Evolutionary conservation across 2,329 filamentous ascomycete species (phyloP), one percentile per base, ranked within the genome.

Genomic region (Neocatenulostroma microsporum): DNA sequence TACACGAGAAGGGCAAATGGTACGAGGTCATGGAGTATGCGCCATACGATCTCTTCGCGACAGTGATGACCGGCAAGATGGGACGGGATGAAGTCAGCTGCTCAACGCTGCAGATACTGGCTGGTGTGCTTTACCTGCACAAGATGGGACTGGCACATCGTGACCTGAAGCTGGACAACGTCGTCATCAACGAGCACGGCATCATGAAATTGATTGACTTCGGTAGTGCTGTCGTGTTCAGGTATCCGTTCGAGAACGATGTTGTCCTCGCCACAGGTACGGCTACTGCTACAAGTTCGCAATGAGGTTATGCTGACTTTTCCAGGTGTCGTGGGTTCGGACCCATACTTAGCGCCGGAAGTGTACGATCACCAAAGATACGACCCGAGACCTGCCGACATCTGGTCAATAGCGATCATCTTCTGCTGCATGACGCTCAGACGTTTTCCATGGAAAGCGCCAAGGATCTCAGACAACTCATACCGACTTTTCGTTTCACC

Each of bases 161-260:
- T 29, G 91, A 98, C 68, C 58, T 98, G 53, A 98, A 98, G 64
- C 66, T 98, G 51, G 91, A 98, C 66, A 98, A 98, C 51, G 91
- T 98, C 14, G 91, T 98, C 19, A 88, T 98, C 41, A 96, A 88
- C 56, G 84, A 94, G 56, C 78, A 83, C 54, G 91, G 91, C 2
- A 96, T 98, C 52, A 94, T 98, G 87, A 98, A 98, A 64, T 84
- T 98, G 47, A 98, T 98, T 54, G 91, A 98, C 61, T 98, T 98
- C 63, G 91, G 91, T 18, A 96, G 88, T 64, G 89, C 91, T 1
- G 88, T 91, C 48, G 89, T 98, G 26, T 98, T 94, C 67, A 80
- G 84, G 54, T 98, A 98, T 69, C 91, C 91, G 0, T 96, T 98
- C 55, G 91, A 98, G 63, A 87, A 80, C 47, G 85, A 85, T 35